Evolutionary conservation across 768 basidiomycete species (phyloP), one percentile per base, ranked within the genome.

Genomic region (Psilocybe subaeruginosa): DNA sequence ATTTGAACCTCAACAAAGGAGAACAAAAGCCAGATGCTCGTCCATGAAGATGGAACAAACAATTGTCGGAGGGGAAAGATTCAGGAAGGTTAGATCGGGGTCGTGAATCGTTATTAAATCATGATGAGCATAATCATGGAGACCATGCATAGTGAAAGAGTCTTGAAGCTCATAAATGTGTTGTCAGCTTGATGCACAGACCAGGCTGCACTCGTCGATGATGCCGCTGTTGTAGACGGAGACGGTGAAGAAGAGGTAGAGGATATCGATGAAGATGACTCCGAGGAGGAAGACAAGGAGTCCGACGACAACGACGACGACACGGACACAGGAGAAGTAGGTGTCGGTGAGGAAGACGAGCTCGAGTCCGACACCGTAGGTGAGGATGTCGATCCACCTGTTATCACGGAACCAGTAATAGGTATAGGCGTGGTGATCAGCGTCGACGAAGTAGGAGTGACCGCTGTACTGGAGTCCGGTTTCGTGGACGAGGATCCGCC

Each of bases 361-460:
- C 55, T 48, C 23, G 66, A 27, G 49, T 56, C 59, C 37, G 67
- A 68, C 1, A 51, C 48, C 14, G 70, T 63, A 14, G 30, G n/a
- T 12, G 59, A 54, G 3, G 67, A 57, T 16, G 59, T 43, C 17
- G 59, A 27, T 17, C 68, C 70, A 17, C 70, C 73, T 23, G 76
- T 75, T 27, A 75, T 76, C 8, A 61, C 65, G 29, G 70, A 68
- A 8, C 74, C 72, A 9, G 70, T 76, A 51, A 76, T 72, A 7
- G 76, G 73, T 17, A 73, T 70, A 45, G 76, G 73, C 3, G 68
- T 58, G 9, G 72, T 68, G 56, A 70, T 67, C 29, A 68, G 64
- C 2, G 77, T 70, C 8, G 62, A 54, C 0, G 72, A 67, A n/a
- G 65, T 64, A 1, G 72, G 67, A 11, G 59, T 51, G 29, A 72